Percentiles rank a stretch among this genome's conserved stretches.
Conservation (phyloP, 2,329 filamentous ascomycete genomes). For the Neopestalotiopsis rosae region DNA sequence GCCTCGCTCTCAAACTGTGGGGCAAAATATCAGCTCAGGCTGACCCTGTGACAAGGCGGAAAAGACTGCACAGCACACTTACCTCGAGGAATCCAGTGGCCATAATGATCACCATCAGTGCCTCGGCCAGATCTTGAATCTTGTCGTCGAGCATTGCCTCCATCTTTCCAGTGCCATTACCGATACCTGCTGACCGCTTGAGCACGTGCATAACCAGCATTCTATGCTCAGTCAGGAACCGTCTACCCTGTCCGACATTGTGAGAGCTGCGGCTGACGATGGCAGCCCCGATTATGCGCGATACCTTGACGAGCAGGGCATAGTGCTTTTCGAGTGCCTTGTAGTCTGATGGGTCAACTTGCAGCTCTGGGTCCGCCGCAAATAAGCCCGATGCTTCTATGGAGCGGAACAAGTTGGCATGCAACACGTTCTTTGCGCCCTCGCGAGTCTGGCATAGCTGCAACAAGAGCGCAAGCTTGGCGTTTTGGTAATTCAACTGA, state of each 20-base stretch:
- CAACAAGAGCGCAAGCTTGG: slow-evolving; percentile 81
- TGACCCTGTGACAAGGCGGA: neutral
- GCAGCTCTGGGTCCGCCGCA: slow-evolving; percentile 87
- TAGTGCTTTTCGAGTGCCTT: slow-evolving; percentile 82
- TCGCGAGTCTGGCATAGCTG: slow-evolving; percentile 81
- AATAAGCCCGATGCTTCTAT: slow-evolving; percentile 87
- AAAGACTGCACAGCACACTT: slow-evolving; percentile 39
- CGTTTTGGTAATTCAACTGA: slow-evolving; percentile 62
- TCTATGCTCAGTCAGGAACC: slow-evolving; percentile 83
- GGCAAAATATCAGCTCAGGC: slow-evolving; percentile 11
- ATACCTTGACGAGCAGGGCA: slow-evolving; percentile 77
- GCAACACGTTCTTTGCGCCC: slow-evolving; percentile 88
- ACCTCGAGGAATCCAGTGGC: slow-evolving; percentile 89
- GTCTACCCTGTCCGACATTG: slow-evolving; percentile 79
- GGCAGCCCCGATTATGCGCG: slow-evolving; percentile 82
- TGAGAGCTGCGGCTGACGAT: slow-evolving; percentile 82
- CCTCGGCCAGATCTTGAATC: slow-evolving; percentile 80
- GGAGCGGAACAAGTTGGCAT: slow-evolving; percentile 84
- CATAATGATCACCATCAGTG: slow-evolving; percentile 81
- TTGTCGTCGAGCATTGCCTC: slow-evolving; percentile 58
- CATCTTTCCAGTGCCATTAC: slow-evolving; percentile 47
- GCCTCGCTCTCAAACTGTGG: slow-evolving; percentile 34
- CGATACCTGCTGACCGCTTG: slow-evolving; percentile 85
- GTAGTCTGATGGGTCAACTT: slow-evolving; percentile 74
- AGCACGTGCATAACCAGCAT: slow-evolving; percentile 86